These are phyloP conservation scores for Fusarium nematophilum DNA, from an alignment of 2,329 filamentous ascomycete genomes.

Conservation along the genomic window DNA sequence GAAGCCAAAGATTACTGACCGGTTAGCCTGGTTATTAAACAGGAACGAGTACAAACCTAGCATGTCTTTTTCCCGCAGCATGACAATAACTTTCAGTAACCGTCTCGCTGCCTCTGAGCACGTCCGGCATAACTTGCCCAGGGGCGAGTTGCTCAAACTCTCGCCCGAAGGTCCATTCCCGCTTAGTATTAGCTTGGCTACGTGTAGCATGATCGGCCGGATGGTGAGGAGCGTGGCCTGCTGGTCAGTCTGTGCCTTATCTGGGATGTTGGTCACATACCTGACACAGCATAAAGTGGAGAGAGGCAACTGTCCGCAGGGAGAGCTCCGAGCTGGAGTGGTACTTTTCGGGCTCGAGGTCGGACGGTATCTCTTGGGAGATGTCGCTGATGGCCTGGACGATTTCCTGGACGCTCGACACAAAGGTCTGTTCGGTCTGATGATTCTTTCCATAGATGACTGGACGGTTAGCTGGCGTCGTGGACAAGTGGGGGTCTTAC, in stretches of 20 bases:
- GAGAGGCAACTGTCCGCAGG: constrained; percentile 2
- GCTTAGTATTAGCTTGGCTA: constrained; percentile 2
- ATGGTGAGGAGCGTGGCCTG: constrained; percentile 12
- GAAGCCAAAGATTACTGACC: constrained; percentile 9
- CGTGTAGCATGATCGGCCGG: constrained; percentile 9
- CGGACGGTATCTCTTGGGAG: constrained; percentile 9
- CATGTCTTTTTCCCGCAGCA: background rate
- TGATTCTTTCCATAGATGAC: constrained; percentile 6
- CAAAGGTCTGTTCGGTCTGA: constrained; percentile 1
- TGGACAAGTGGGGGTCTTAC: background rate
- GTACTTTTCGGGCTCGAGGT: background rate
- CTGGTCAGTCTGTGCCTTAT: background rate
- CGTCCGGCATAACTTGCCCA: constrained; percentile 9
- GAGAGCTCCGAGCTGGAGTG: constrained; percentile 2
- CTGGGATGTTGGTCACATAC: no score
- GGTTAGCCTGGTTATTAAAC: background rate
- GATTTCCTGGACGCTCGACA: constrained; percentile 14
- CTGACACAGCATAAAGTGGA: constrained; percentile 10
- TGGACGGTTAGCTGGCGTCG: background rate
- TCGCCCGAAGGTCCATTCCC: background rate
- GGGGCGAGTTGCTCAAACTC: background rate
- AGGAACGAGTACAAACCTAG: background rate
- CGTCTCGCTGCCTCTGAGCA: constrained; percentile 15
- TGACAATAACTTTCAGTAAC: background rate
- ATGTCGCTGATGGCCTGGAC: constrained; percentile 5